Base-by-base conservation (phyloP, 257 asterid genomes). In the Apocynum venetum region DNA sequence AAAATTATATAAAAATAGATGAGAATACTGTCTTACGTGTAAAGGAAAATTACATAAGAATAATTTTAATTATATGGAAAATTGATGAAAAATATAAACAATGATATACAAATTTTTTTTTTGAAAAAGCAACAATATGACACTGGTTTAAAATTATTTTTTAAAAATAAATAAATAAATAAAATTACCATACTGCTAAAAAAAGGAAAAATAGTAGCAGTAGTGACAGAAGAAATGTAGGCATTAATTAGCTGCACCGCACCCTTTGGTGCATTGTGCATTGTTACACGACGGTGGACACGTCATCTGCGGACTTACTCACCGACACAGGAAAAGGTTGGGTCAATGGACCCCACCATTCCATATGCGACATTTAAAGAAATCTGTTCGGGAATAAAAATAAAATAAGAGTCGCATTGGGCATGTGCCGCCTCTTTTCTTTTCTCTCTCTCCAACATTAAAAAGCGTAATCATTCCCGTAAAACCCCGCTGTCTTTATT, bases 361-460 rank as follows among this genome's bases (percentile, higher is more conserved):
- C 78, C 53, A 55, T 19, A 52, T 12, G 59, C 3, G 31, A 25
- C 14, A 1, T 25, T 41, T 36, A 48, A 74, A 6, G 25, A 60
- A 75, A 41, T 59, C 36, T n/a, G 59, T 61, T 59, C 17, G 4
- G 0, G 8, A 1, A 0, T 3, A 60, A 31, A 73, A 15, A 2
- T 61, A 8, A 20, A 19, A 46, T 71, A 11, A 65, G 20, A 44
- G 59, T 8, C 40, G 43, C n/a, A 63, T 35, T 36, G 41, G 59
- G 71, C 78, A 63, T 72, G 82, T 79, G 82, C 74, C 73, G 6
- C 59, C 78, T 57, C 53, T 41, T 3, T 8, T 10, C 4, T 9
- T 10, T 14, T 49, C 2, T n/a, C 17, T 48, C 19, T 14, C 38
- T 11, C 12, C 44, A 31, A 47, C 61, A 53, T 78, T 44, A 19